phyloP scores from a whole-genome alignment of 2,329 filamentous ascomycete species.

The Talaromyces sp. region DNA sequence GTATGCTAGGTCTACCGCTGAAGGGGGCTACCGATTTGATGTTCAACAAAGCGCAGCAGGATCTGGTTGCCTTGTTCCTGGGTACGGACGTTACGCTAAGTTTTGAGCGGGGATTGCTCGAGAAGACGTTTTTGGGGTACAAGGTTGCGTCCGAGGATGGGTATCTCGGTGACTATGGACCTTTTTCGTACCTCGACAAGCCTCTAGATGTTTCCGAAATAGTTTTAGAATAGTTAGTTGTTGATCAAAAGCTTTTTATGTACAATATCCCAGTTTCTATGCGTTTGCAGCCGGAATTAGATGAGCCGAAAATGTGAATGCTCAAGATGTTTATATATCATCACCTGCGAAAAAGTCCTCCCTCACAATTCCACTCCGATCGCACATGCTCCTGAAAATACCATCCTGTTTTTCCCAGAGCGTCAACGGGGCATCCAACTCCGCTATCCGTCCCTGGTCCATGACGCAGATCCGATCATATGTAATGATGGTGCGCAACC shows the following conservation, averaged over 20 bases:
- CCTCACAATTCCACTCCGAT: constrained; percentile 69
- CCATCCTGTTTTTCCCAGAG: constrained; percentile 66
- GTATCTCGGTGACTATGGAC: background rate
- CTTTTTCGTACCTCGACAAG: background rate
- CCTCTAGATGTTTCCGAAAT: background rate
- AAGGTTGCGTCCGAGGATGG: background rate
- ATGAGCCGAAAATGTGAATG: background rate
- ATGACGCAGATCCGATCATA: constrained; percentile 97
- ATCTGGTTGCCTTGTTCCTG: background rate
- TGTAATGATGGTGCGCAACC: constrained; percentile 83
- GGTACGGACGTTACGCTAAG: background rate
- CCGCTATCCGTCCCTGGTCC: constrained; percentile 82
- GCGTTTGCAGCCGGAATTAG: background rate
- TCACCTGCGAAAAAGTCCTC: constrained; percentile 34
- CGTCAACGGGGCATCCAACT: constrained; percentile 71
- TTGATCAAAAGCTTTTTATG: background rate
- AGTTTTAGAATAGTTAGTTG: background rate
- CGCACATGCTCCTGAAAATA: constrained; percentile 88
- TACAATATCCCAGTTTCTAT: background rate
- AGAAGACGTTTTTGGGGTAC: constrained; percentile 1
- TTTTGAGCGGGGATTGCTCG: background rate
- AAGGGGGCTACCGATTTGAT: background rate
- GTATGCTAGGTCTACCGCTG: constrained; percentile 3
- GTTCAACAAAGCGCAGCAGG: background rate
- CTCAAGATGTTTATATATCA: constrained; percentile 1